phyloP scores from a whole-genome alignment of 208 protist species.

The Hexamita inflata region DNA sequence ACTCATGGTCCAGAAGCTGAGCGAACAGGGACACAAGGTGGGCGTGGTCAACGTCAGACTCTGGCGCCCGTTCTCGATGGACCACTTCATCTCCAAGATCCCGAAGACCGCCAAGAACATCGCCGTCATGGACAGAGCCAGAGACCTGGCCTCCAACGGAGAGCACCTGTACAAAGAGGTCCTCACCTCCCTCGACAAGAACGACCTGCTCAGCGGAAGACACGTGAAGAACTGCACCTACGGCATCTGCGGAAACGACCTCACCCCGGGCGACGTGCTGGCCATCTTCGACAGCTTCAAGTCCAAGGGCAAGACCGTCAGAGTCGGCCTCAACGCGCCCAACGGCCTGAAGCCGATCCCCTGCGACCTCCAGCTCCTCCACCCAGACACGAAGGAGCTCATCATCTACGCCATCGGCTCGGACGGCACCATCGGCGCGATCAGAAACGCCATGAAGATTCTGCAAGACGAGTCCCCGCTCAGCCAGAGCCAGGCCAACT shows the following conservation, averaged over 20 bases:
- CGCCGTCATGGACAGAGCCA: slow-evolving; percentile 52
- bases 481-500: slow-evolving; percentile 52
- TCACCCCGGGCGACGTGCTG: slow-evolving; percentile 47
- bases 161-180: slow-evolving; percentile 58
- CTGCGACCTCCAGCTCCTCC: neutral
- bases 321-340: slow-evolving; percentile 58
- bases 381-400: neutral
- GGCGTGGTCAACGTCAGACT: slow-evolving; percentile 56
- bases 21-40: slow-evolving; percentile 48
- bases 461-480: slow-evolving; percentile 45
- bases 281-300: slow-evolving; percentile 50
- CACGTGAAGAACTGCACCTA: slow-evolving; percentile 40
- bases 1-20: slow-evolving; percentile 45
- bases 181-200: slow-evolving; percentile 19
- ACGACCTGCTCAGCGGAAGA: neutral
- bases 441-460: slow-evolving; percentile 56
- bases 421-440: slow-evolving; percentile 59
- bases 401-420: slow-evolving; percentile 55
- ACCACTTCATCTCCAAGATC: slow-evolving; percentile 45
- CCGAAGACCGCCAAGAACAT: slow-evolving; percentile 49
- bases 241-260: slow-evolving; percentile 54
- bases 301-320: slow-evolving; percentile 41
- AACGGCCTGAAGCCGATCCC: neutral
- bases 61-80: slow-evolving; percentile 49
- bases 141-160: slow-evolving; percentile 48